phyloP scores from a whole-genome alignment of 2,329 filamentous ascomycete species.

The Exutisphaerella laricina region DNA sequence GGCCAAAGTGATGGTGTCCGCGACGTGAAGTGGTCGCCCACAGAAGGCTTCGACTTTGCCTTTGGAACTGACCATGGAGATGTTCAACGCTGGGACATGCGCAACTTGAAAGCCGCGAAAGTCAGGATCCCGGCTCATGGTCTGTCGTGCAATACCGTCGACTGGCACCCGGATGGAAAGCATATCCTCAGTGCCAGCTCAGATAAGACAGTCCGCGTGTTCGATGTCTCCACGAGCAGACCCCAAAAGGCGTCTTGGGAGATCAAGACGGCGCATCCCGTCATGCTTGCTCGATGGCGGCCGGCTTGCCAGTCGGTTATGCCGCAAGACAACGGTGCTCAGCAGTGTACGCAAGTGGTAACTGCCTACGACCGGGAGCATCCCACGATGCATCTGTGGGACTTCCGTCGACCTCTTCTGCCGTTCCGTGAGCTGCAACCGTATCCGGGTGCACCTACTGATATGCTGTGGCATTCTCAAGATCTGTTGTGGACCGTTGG shows the following conservation, averaged over 20 bases:
- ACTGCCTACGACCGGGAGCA: slow-evolving; percentile 59
- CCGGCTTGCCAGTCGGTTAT: slow-evolving; percentile 54
- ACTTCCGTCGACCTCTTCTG: slow-evolving; percentile 56
- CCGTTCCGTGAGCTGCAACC: slow-evolving; percentile 57
- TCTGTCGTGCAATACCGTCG: slow-evolving; percentile 52
- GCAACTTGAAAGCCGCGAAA: slow-evolving; percentile 51
- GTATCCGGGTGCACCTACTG: slow-evolving; percentile 49
- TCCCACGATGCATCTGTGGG: slow-evolving; percentile 58
- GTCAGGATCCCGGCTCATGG: slow-evolving; percentile 59
- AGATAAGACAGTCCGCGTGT: slow-evolving; percentile 58
- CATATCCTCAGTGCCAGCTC: slow-evolving; percentile 58
- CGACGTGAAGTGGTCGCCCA: slow-evolving; percentile 61
- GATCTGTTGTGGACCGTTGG: slow-evolving; percentile 61
- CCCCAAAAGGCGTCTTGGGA: slow-evolving; percentile 55
- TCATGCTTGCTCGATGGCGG: slow-evolving; percentile 58
- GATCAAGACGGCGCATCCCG: slow-evolving; percentile 56
- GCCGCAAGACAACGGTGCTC: slow-evolving; percentile 46
- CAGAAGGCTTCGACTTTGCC: slow-evolving; percentile 57
- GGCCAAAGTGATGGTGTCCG: slow-evolving; percentile 57
- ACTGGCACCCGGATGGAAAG: slow-evolving; percentile 63
- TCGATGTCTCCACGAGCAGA: slow-evolving; percentile 56
- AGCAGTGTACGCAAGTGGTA: slow-evolving; percentile 57
- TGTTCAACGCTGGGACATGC: slow-evolving; percentile 60
- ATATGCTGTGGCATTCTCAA: slow-evolving; percentile 59
- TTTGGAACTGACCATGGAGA: slow-evolving; percentile 59